These are phyloP conservation scores for Lachnellula subtilissima DNA, from an alignment of 2,329 filamentous ascomycete species.

Conservation along the genomic window DNA sequence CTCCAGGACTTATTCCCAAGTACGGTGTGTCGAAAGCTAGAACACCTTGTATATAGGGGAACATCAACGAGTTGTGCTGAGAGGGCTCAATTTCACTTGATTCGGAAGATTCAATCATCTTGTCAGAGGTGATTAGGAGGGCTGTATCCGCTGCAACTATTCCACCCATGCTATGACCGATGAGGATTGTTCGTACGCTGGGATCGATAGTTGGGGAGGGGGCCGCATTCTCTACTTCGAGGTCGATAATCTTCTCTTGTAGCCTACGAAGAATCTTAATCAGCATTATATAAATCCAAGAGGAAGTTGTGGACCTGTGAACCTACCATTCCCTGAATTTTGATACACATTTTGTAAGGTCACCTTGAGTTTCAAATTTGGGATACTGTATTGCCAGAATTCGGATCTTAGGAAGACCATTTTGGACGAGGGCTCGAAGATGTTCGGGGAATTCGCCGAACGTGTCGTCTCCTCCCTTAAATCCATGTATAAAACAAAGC, in stretches of 20 bases:
- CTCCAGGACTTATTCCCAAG: constrained; percentile 72
- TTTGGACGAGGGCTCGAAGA: constrained; percentile 58
- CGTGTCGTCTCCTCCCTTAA: constrained; percentile 79
- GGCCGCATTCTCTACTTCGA: constrained; percentile 78
- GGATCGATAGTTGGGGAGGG: constrained; percentile 82
- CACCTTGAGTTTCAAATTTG: constrained; percentile 75
- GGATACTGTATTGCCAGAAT: constrained; percentile 70
- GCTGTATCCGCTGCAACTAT: constrained; percentile 90
- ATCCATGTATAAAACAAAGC: constrained; percentile 82
- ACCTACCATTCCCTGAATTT: constrained; percentile 69
- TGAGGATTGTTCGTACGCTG: constrained; percentile 72
- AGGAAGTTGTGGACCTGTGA: background rate
- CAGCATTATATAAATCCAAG: background rate
- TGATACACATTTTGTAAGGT: constrained; percentile 65
- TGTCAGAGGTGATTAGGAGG: constrained; percentile 53
- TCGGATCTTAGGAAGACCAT: constrained; percentile 63
- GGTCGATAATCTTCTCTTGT: constrained; percentile 85
- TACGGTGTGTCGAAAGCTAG: constrained; percentile 94
- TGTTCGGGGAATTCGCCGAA: constrained; percentile 74
- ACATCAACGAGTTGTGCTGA: constrained; percentile 66
- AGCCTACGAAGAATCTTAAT: constrained; percentile 50
- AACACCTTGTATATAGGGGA: constrained; percentile 85
- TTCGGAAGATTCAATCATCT: constrained; percentile 19
- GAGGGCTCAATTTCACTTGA: constrained; percentile 2
- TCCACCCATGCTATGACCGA: constrained; percentile 88